These are phyloP conservation scores for Globisporangium uncinulatum DNA, from an alignment of 352 stramenopile genomes.

Conservation along the genomic window DNA sequence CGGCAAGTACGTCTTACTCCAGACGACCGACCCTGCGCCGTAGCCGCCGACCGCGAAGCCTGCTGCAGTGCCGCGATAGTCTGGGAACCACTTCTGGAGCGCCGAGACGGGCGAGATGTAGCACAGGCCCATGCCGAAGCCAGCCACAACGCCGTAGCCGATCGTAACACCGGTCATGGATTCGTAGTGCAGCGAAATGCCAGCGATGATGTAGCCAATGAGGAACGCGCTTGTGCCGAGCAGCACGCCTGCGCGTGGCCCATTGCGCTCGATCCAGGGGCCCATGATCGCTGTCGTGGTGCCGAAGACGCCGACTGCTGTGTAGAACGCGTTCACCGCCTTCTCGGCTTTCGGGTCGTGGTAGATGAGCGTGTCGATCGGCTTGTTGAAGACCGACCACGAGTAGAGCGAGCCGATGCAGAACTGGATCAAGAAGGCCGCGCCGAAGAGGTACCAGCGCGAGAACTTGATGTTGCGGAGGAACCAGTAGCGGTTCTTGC, in stretches of 20 bases:
- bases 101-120: conserved; percentile 76
- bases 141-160: conserved; percentile 60
- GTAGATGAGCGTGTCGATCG: conserved; percentile 53
- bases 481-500: conserved; percentile 46
- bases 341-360: conserved; percentile 37
- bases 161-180: conserved; percentile 50
- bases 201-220: conserved; percentile 38
- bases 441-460: conserved; percentile 61
- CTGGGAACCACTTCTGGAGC: conserved; percentile 76
- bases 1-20: conserved; percentile 58
- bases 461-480: conserved; percentile 39
- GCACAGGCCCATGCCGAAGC: conserved; percentile 60
- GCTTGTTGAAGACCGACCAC: conserved; percentile 73
- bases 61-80: conserved; percentile 61
- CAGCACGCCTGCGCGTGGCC: conserved; percentile 40
- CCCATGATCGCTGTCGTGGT: conserved; percentile 57
- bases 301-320: conserved; percentile 53
- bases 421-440: conserved; percentile 61
- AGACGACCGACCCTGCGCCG: conserved; percentile 56
- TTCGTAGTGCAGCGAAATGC: conserved; percentile 42
- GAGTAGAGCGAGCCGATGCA: conserved; percentile 72
- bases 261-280: conserved; percentile 61
- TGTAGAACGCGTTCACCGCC: conserved; percentile 74
- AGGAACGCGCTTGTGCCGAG: conserved; percentile 49
- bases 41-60: conserved; percentile 65